Percentiles rank a stretch among this genome's conserved stretches.
phyloP scores from a whole-genome alignment of 2,329 filamentous ascomycete species.

The Paramyrothecium sp. region DNA sequence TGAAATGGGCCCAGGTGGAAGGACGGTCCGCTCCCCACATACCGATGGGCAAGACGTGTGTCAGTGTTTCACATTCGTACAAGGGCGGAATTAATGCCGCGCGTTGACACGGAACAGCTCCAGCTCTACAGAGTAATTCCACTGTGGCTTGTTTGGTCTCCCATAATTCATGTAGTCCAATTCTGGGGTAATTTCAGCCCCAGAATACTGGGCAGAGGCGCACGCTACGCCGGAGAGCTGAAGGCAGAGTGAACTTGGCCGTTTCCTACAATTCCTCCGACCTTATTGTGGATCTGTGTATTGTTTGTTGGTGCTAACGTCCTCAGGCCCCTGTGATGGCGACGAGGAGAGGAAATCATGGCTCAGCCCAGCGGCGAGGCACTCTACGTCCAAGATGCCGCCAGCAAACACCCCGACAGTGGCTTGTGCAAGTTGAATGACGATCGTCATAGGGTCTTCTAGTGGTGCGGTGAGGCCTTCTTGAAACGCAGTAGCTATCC shows the following conservation, averaged over 20 bases:
- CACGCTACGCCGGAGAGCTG: neutral
- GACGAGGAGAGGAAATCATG: neutral
- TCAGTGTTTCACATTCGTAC: neutral
- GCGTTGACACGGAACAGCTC: neutral
- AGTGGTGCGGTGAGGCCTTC: too few species aligned
- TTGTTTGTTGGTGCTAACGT: neutral
- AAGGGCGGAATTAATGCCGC: neutral
- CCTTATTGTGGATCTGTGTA: neutral
- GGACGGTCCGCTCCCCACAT: too few species aligned
- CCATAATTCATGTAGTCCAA: neutral
- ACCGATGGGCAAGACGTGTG: too few species aligned
- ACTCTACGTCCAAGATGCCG: neutral
- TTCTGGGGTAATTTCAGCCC: neutral
- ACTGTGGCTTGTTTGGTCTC: neutral
- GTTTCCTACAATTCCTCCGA: neutral
- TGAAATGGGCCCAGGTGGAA: too few species aligned
- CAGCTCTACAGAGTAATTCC: neutral
- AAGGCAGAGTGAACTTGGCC: neutral
- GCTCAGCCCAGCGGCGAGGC: neutral
- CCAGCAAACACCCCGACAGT: neutral
- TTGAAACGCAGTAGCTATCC: neutral
- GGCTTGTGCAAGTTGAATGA: neutral
- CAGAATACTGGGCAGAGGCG: neutral
- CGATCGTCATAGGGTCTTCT: neutral
- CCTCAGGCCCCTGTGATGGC: neutral